phyloP scores from a whole-genome alignment of 805 yeast genomes.

The Wickerhamomyces rabaulensis region DNA sequence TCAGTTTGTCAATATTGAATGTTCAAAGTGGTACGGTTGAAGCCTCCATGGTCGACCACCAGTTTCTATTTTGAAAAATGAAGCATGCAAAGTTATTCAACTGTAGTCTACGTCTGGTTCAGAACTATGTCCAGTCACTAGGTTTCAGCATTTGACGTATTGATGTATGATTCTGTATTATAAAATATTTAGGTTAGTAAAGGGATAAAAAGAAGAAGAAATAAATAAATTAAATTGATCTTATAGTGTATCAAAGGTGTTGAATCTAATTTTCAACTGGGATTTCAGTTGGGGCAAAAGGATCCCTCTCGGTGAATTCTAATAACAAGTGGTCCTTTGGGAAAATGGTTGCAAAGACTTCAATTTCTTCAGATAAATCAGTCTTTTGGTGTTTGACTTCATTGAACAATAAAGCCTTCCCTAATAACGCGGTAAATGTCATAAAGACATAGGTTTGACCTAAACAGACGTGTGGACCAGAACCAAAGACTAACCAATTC shows the following conservation, averaged over 20 bases:
- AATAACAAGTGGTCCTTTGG: constrained; percentile 92
- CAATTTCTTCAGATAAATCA: constrained; percentile 80
- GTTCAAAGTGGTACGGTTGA: not conserved
- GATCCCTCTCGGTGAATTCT: constrained; percentile 64
- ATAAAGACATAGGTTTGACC: constrained; percentile 93
- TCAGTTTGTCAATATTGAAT: not conserved
- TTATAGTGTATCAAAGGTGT: not conserved
- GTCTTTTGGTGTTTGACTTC: constrained; percentile 84
- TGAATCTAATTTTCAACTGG: not conserved
- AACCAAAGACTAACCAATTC: constrained; percentile 96
- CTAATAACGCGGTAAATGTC: constrained; percentile 84
- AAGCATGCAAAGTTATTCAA: too few species aligned
- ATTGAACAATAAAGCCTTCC: constrained; percentile 78
- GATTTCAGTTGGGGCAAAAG: constrained; percentile 20
- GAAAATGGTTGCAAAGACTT: constrained; percentile 97
- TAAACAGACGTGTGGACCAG: constrained; percentile 94
- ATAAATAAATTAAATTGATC: not conserved
- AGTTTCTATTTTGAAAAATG: too few species aligned
- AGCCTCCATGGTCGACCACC: not conserved
- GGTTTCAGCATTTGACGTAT: too few species aligned
- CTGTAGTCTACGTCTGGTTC: too few species aligned
- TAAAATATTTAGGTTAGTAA: not conserved
- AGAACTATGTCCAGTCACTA: too few species aligned
- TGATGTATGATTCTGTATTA: not conserved
- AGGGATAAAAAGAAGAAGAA: not conserved